Evolutionary conservation across 495 filamentous ascomycete species (phyloP).

Genomic region (Hyaloscypha variabilis): DNA sequence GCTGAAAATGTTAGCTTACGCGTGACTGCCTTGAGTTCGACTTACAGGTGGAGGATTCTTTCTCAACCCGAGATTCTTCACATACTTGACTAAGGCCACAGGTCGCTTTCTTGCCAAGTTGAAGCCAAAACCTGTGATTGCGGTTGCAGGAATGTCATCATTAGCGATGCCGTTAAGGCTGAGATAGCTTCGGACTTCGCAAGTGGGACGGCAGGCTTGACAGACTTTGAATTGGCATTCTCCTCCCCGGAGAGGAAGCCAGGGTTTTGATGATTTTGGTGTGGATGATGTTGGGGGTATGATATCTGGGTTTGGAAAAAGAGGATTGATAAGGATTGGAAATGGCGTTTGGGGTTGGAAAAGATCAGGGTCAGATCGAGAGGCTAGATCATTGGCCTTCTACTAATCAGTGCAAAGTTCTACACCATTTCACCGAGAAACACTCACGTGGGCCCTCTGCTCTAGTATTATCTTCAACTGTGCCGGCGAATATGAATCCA

Average conservation of each 20-base stretch:
- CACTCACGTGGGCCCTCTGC: conserved; percentile 38
- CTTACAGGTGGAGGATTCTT: conserved; percentile 22
- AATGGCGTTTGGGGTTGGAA: background rate
- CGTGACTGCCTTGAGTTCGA: background rate
- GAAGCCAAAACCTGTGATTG: conserved; percentile 48
- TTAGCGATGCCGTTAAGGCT: conserved; percentile 51
- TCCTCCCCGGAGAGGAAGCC: conserved; percentile 38
- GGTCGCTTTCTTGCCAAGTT: conserved; percentile 25
- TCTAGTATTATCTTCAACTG: conserved; percentile 43
- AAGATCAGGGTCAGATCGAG: background rate
- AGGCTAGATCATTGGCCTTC: background rate
- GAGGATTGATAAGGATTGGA: background rate
- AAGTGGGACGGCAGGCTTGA: conserved; percentile 48
- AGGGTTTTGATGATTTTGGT: conserved; percentile 14
- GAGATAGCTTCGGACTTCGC: conserved; percentile 46
- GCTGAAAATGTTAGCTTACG: background rate
- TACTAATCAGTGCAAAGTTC: background rate
- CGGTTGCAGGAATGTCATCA: conserved; percentile 43
- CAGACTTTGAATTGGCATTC: conserved; percentile 59
- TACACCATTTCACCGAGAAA: background rate
- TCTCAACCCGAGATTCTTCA: conserved; percentile 29
- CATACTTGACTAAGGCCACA: conserved; percentile 22
- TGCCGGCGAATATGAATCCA: conserved; percentile 43
- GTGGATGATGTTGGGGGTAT: conserved; percentile 29
- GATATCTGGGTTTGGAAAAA: background rate